A percentile compares a stretch with the other conserved stretches of the same genome.
Evolutionary conservation across 2,329 filamentous ascomycete species (phyloP).

Genomic region (Sporothrix brunneoviolacea): DNA sequence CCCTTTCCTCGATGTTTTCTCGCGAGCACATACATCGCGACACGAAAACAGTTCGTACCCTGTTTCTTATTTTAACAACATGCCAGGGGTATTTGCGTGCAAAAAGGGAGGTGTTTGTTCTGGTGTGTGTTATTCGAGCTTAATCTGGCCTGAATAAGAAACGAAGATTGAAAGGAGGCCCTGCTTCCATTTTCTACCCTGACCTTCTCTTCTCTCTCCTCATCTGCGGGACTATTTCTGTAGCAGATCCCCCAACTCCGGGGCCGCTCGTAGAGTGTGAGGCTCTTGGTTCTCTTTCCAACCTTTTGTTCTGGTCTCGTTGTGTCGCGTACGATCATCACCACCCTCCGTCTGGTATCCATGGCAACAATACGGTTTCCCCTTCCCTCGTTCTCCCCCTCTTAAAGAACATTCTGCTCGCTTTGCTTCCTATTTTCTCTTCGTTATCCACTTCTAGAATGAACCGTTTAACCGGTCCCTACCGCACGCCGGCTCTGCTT

Average conservation of each 20-base stretch:
- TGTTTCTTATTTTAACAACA: conserved; percentile 4
- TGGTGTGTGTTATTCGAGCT: not conserved
- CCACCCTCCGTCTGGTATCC: not conserved
- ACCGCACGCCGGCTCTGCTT: conserved; percentile 5
- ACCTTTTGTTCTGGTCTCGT: not conserved
- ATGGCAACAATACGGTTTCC: not conserved
- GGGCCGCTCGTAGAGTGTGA: not conserved
- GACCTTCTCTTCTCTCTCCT: not conserved
- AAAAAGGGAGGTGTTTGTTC: not conserved
- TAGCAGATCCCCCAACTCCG: conserved; percentile 5
- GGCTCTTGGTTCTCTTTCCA: not conserved
- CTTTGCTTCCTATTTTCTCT: not conserved
- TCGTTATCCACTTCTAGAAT: not conserved
- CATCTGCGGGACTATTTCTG: conserved; percentile 3
- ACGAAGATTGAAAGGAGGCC: too few species aligned
- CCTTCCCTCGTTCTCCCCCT: not conserved
- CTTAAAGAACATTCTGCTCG: not conserved
- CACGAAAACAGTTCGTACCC: not conserved
- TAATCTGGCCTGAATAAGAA: conserved; percentile 3
- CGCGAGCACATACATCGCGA: not conserved
- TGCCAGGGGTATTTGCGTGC: conserved; percentile 3
- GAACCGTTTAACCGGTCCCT: conserved; percentile 4
- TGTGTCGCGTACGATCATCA: too few species aligned
- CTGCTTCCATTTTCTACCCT: not conserved
- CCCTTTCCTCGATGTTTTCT: not conserved